phyloP scores from a whole-genome alignment of 2,329 filamentous ascomycete species.

The Amesomyces nigricolor region DNA sequence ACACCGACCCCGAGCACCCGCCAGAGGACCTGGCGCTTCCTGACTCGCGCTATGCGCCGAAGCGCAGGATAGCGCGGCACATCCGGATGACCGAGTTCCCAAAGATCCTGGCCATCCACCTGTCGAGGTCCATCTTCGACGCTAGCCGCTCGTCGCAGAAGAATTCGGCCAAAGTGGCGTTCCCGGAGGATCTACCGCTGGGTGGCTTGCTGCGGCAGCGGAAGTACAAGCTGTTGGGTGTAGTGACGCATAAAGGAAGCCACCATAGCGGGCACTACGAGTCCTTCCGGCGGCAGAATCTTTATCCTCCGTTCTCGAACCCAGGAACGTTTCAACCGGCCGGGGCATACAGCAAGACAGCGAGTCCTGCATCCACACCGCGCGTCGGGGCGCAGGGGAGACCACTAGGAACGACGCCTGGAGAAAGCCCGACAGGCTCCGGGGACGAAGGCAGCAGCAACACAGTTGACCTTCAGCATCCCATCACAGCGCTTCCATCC shows the following conservation, averaged over 20 bases:
- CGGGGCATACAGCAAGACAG: slow-evolving; percentile 63
- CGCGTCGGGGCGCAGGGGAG: slow-evolving; percentile 35
- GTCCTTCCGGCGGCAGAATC: slow-evolving; percentile 81
- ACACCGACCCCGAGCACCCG: slow-evolving; percentile 73
- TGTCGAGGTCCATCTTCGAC: slow-evolving; percentile 91
- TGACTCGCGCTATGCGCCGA: slow-evolving; percentile 67
- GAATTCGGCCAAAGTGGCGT: slow-evolving; percentile 89
- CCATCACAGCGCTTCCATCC: slow-evolving; percentile 21
- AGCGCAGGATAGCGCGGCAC: slow-evolving; percentile 78
- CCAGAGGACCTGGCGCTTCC: slow-evolving; percentile 70
- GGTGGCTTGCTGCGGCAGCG: slow-evolving; percentile 73
- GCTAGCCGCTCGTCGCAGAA: slow-evolving; percentile 72
- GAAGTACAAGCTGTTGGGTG: slow-evolving; percentile 76
- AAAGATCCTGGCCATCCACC: slow-evolving; percentile 82
- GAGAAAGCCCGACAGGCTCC: neutral
- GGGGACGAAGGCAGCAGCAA: neutral
- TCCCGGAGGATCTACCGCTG: slow-evolving; percentile 78
- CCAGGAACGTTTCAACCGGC: slow-evolving; percentile 72
- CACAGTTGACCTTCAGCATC: neutral
- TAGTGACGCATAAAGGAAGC: slow-evolving; percentile 91
- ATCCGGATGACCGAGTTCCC: slow-evolving; percentile 84
- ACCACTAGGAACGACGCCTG: slow-evolving; percentile 25
- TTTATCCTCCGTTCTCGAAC: slow-evolving; percentile 75
- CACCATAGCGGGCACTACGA: slow-evolving; percentile 98
- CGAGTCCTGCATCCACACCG: slow-evolving; percentile 48